phyloP scores from a whole-genome alignment of 768 basidiomycete species.

The Coprinopsis marcescibilis region DNA sequence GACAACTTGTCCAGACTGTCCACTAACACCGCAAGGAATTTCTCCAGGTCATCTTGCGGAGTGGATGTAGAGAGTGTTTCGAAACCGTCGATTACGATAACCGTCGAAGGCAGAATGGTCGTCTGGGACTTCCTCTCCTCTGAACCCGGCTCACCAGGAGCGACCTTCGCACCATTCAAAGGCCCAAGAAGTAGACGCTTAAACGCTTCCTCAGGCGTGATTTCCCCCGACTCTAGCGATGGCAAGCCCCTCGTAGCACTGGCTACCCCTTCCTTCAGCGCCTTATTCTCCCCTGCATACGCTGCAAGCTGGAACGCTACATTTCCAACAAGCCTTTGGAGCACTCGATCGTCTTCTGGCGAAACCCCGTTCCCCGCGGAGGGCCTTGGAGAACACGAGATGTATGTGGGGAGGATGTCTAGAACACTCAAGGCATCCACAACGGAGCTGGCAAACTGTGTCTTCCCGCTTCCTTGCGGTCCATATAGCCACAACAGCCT shows the following conservation, averaged over 20 bases:
- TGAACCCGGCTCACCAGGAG: too few relatives aligned
- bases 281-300: constrained; percentile 7
- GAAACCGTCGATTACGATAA: constrained; percentile 8
- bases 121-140: too few relatives aligned
- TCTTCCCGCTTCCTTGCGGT: constrained; percentile 2
- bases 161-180: too few relatives aligned
- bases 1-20: not conserved
- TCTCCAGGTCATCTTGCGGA: not conserved
- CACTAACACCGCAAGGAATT: not conserved
- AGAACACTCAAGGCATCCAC: constrained; percentile 2
- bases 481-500: constrained; percentile 5
- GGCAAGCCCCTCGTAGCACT: not conserved
- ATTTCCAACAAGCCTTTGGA: not conserved
- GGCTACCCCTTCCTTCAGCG: not conserved
- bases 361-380: not conserved
- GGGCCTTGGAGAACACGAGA: constrained; percentile 4
- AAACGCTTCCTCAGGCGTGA: not conserved
- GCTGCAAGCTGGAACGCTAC: constrained; percentile 8
- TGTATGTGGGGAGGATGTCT: constrained; percentile 1
- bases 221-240: not conserved
- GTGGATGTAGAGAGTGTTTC: constrained; percentile 1
- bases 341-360: not conserved
- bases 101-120: too few relatives aligned
- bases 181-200: constrained; percentile 4
- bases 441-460: not conserved